Conservation (phyloP, 768 basidiomycete genomes). For the Jaapia argillacea region DNA sequence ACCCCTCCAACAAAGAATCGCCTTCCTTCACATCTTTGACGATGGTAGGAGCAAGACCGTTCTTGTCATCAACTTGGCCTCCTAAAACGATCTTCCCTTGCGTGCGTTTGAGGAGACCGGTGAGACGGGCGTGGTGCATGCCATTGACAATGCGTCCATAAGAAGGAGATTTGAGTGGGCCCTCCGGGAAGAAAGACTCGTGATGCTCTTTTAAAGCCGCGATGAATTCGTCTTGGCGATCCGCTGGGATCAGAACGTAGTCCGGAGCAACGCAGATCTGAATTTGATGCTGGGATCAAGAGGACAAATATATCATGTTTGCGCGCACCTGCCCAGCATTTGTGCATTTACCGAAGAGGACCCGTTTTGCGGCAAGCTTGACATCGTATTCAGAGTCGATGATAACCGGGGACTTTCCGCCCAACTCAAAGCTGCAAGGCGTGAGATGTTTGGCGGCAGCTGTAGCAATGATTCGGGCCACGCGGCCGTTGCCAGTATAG, state of each 20-base stretch:
- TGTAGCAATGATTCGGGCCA: constrained; percentile 28
- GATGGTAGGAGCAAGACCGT: constrained; percentile 50
- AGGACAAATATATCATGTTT: not conserved
- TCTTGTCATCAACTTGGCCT: constrained; percentile 28
- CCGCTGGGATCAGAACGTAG: constrained; percentile 31
- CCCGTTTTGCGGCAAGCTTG: constrained; percentile 47
- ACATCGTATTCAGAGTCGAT: constrained; percentile 33
- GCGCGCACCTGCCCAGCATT: constrained; percentile 52
- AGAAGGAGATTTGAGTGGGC: constrained; percentile 31
- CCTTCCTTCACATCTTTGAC: constrained; percentile 40
- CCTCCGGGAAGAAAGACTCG: constrained; percentile 41
- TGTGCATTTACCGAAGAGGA: constrained; percentile 55
- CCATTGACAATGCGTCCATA: constrained; percentile 45
- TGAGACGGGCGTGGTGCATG: constrained; percentile 43
- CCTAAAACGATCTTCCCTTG: constrained; percentile 49
- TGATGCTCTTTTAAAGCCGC: constrained; percentile 32
- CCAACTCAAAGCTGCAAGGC: constrained; percentile 32
- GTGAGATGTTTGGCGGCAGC: constrained; percentile 35
- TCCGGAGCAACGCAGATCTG: constrained; percentile 34
- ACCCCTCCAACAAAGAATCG: constrained; percentile 58
- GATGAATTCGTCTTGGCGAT: constrained; percentile 37
- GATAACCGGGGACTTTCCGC: constrained; percentile 36
- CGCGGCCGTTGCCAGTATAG: constrained; percentile 22
- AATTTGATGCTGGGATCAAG: not conserved
- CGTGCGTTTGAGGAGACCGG: constrained; percentile 38